Base-by-base conservation (phyloP, 495 filamentous ascomycete genomes). In the Emericellopsis terricola region DNA sequence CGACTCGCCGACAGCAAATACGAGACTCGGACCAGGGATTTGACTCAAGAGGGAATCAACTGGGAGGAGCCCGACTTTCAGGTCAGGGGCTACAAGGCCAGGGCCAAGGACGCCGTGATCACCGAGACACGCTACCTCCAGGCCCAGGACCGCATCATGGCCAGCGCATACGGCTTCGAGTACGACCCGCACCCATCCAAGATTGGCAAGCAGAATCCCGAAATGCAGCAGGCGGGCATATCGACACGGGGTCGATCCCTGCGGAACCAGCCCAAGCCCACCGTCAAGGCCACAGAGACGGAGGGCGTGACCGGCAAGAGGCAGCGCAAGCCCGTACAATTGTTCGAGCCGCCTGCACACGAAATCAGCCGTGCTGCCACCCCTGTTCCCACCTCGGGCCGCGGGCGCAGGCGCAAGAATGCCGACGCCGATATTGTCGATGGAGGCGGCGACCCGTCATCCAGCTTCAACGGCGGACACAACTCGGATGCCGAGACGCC, bases 201-300 rank as follows among this genome's bases (percentile, higher is more conserved):
- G 29, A 41, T 64, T 11, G 60, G 60, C 15, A 41, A 40, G 2
- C 62, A 66, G 28, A 54, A 66, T 27, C 60, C 60, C 0, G 46
- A 57, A 10, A 57, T 55, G 20, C 62, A 66, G 36, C 60, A 57
- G 15, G 52, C 51, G 31, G 60, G 60, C 20, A 44, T 54, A 45
- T 52, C n/a, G 51, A 60, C 41, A 50, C 51, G 29, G 43, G 60
- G 33, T 4, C 36, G 36, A 15, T 31, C 21, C 18, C 46, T 64
- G 15, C 53, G 62, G 16, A 52, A 60, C n/a, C 53, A 57, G 31
- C 50, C 50, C 3, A 63, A 55, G 36, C 52, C 55, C 34, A 64
- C 59, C 1, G 56, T 56, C 29, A 63, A 62, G 38, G 60, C 51
- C 9, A 58, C 60, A 4, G 62, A 64, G 23, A 52, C 60, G 2